A percentile compares a stretch with the other conserved stretches of the same genome.
phyloP scores from a whole-genome alignment of 495 filamentous ascomycete species.

The Echria macrotheca region DNA sequence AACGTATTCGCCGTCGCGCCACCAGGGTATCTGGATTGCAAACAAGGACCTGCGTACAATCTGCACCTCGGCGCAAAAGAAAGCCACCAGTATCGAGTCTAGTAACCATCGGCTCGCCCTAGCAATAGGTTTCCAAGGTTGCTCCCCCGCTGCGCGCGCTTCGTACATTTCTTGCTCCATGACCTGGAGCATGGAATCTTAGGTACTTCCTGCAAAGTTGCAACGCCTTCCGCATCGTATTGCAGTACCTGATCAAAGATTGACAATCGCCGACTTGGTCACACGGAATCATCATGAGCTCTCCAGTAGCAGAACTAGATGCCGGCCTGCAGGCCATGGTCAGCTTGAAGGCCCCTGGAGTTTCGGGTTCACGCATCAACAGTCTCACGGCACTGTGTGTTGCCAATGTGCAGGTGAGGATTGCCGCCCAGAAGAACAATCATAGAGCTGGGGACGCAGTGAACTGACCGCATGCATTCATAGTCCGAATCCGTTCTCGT shows the following conservation, averaged over 20 bases:
- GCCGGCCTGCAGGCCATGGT: conserved; percentile 86
- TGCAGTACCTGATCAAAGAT: too few relatives aligned
- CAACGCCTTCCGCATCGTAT: too few relatives aligned
- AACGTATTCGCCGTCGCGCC: too few relatives aligned
- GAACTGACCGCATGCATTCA: conserved; percentile 28
- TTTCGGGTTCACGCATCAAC: conserved; percentile 83
- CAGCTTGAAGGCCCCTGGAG: conserved; percentile 83
- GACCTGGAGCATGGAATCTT: conserved; percentile 26
- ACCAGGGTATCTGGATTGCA: too few relatives aligned
- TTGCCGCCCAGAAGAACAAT: background rate
- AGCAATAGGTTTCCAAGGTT: too few relatives aligned
- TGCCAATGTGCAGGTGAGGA: conserved; percentile 86
- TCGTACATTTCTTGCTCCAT: conserved; percentile 18
- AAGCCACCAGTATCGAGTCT: conserved; percentile 13
- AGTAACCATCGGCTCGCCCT: conserved; percentile 21
- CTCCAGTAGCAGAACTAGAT: conserved; percentile 86
- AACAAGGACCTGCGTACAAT: conserved; percentile 13
- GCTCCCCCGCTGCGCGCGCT: too few relatives aligned
- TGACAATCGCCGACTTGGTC: too few relatives aligned
- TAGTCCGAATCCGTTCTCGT: conserved; percentile 95
- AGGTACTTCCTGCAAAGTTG: too few relatives aligned
- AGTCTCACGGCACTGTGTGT: conserved; percentile 81
- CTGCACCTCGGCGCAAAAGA: conserved; percentile 8
- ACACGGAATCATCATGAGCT: conserved; percentile 55
- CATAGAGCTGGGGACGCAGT: background rate